Percentiles rank a stretch among this genome's conserved stretches.
These are phyloP conservation scores for Metschnikowia cerradonensis DNA, from an alignment of 805 yeast genomes.

Conservation along the genomic window DNA sequence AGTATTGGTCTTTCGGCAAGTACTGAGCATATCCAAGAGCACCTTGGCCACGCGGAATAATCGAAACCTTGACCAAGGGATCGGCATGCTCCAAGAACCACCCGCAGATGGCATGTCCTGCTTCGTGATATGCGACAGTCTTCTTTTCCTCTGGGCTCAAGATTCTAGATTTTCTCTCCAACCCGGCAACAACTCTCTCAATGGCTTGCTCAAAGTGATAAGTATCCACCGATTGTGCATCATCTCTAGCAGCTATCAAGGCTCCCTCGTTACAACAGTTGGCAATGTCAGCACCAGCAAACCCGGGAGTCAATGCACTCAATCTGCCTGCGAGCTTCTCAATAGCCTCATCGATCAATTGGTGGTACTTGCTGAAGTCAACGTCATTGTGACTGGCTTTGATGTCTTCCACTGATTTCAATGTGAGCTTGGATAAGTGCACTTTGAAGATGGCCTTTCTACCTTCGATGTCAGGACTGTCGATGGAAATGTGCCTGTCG, in stretches of 20 bases:
- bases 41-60: conserved; percentile 95
- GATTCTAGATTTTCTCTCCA: conserved; percentile 84
- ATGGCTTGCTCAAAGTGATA: conserved; percentile 92
- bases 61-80: conserved; percentile 91
- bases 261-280: conserved; percentile 98
- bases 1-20: conserved; percentile 86
- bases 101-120: conserved; percentile 98
- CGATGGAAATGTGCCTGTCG: conserved; percentile 88
- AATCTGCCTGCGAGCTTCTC: conserved; percentile 71
- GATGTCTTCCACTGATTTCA: conserved; percentile 39
- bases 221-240: conserved; percentile 64
- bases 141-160: conserved; percentile 81
- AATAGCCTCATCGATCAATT: conserved; percentile 25
- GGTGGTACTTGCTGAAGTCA: conserved; percentile 39
- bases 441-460: conserved; percentile 89
- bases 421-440: conserved; percentile 69
- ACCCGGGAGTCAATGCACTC: conserved; percentile 96
- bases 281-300: conserved; percentile 97
- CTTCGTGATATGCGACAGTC: conserved; percentile 95
- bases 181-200: conserved; percentile 94
- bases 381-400: conserved; percentile 33
- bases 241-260: conserved; percentile 86
- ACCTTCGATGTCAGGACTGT: conserved; percentile 92
- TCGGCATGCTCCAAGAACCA: conserved; percentile 92
- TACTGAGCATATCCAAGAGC: conserved; percentile 98